Evolutionary conservation across 2,329 filamentous ascomycete genomes (phyloP).

Genomic region (Aspergillus sergii): DNA sequence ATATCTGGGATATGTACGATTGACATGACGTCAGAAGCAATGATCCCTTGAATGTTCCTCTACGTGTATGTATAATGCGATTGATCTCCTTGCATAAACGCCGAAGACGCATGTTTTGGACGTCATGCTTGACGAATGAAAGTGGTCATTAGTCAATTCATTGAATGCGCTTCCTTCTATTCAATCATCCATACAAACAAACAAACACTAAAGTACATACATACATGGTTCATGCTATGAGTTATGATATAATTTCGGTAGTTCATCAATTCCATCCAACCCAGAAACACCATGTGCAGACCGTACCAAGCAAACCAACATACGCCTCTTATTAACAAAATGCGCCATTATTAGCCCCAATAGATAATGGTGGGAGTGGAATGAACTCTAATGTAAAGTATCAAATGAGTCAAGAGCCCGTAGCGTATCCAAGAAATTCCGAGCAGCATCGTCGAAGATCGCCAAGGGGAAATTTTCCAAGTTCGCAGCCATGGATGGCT

Average conservation of each 20-base stretch:
- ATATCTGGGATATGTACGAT: background rate
- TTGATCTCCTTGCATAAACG: background rate
- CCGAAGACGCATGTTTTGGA: background rate
- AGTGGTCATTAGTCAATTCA: background rate
- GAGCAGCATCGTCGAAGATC: conserved; percentile 27
- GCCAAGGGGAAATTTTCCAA: conserved; percentile 24
- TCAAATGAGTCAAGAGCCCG: conserved; percentile 18
- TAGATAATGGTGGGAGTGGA: background rate
- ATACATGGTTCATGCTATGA: background rate
- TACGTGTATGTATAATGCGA: background rate
- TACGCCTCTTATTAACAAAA: background rate
- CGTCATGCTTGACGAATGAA: background rate
- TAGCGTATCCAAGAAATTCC: conserved; percentile 13
- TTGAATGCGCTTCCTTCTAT: background rate
- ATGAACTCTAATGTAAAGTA: background rate
- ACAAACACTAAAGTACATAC: background rate
- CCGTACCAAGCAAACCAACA: background rate
- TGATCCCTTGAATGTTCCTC: background rate
- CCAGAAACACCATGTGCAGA: background rate
- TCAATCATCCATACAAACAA: background rate
- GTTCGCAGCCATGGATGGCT: conserved; percentile 25
- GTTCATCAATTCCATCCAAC: background rate
- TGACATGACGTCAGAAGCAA: background rate
- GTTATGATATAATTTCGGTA: background rate
- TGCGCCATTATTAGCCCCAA: background rate